Evolutionary conservation across 2,329 filamentous ascomycete genomes (phyloP), one percentile per base, ranked within the genome.

Genomic region (Emmonsia crescens): DNA sequence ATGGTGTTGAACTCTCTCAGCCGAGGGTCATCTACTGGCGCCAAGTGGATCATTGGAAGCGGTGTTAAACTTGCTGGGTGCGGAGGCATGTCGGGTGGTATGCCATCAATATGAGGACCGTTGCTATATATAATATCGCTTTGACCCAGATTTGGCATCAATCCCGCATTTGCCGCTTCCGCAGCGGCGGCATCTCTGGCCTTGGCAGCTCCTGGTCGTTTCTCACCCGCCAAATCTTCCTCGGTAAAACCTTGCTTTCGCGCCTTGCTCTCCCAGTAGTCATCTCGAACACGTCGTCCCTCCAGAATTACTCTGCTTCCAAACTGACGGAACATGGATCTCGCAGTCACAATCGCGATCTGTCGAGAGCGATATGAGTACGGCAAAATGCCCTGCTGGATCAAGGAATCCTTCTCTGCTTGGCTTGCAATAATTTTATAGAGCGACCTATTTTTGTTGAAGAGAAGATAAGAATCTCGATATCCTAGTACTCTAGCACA

Each of bases 271-370:
- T 97, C 94, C 94, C 94, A 99, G 76, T 99, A 99, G 73, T 99
- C 94, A 76, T 99, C 94, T 57, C 94, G 87, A 49, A 99, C 94
- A 62, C 94, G 83, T 65, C 93, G 84, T 40, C 94, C 94, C 70
- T 92, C 89, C 42, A 89, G 85, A 66, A 99, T 94, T 59, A 99
- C 88, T 65, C 94, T 85, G 74, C 92, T 96, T 57, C 94, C 94
- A 74, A 99, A 99, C 74, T 99, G 94, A 51, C 94, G 87, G 76
- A 97, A 99, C 94, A 99, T 99, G 68, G 93, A 97, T 66, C 91
- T 86, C 36, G 94, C 94, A 0, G 94, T 97, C 51, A 99, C 94
- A 65, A 99, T 96, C 59, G 94, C 94, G 68, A 99, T 99, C 76
- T 99, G 94, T 58, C 94, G 86, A n/a, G 94, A 99, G 52, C 94